These are phyloP conservation scores for Dittrichia graveolens DNA, from an alignment of 129 eudicot genomes.

Conservation along the genomic window DNA sequence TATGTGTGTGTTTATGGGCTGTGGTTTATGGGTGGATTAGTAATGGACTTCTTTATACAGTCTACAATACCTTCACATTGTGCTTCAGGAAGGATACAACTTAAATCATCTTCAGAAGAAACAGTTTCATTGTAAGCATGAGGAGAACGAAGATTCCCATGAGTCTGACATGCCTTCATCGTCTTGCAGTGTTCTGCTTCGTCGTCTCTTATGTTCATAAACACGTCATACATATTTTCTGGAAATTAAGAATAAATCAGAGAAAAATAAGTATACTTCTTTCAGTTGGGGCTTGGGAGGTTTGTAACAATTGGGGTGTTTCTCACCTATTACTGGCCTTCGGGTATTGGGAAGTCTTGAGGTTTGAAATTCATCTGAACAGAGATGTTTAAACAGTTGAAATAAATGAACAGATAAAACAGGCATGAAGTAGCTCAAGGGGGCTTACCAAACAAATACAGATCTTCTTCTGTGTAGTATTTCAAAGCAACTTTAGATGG, in stretches of 20 bases:
- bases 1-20: constrained; percentile 11
- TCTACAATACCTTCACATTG: constrained; percentile 92
- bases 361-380: constrained; percentile 82
- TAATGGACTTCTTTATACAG: constrained; percentile 77
- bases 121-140: constrained; percentile 51
- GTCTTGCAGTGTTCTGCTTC: constrained; percentile 99
- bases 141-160: constrained; percentile 90
- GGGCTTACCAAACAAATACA: constrained; percentile 88
- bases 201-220: constrained; percentile 91
- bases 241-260: constrained; percentile 19
- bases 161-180: constrained; percentile 98
- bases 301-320: background rate
- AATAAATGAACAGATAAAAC: background rate
- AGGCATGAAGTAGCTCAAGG: constrained; percentile 7
- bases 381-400: background rate
- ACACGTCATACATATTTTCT: constrained; percentile 95
- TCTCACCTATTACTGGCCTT: constrained; percentile 79
- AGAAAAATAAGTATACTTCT: background rate
- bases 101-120: constrained; percentile 52
- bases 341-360: constrained; percentile 77
- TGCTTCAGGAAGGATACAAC: constrained; percentile 52
- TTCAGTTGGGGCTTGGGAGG: background rate
- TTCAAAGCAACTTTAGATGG: constrained; percentile 82
- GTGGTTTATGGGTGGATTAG: constrained; percentile 29
- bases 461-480: constrained; percentile 85